Evolutionary conservation across 805 yeast species (phyloP), one percentile per base, ranked within the genome.

Genomic region (Brettanomyces anomalus): DNA sequence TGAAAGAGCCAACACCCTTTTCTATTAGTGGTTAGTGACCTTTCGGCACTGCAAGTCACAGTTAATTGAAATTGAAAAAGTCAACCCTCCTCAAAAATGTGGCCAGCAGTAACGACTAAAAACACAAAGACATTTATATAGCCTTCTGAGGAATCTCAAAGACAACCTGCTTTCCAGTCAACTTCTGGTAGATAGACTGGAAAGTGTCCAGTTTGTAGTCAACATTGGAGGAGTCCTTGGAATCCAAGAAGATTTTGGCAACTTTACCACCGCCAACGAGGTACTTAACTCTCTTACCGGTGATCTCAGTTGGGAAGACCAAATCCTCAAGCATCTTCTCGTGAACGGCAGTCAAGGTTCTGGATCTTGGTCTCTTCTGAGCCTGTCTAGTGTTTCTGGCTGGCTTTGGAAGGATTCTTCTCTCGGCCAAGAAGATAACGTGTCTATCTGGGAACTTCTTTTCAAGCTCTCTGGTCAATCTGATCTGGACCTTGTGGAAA

Each of bases 371-470:
- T 81, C 98, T 89, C 89, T 93, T 89, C 79, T 93, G 98, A 64
- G 71, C 74, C 72, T 82, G 85, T 80, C 88, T 86, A 51, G 96
- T 78, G 67, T 81, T 76, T 78, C 97, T 88, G 66, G 94, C 85
- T 71, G 97, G 97, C 81, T 87, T 90, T 77, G 97, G 96, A 69
- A 93, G 80, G 77, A 90, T 93, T 78, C 96, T 87, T 79, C 98
- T 87, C 81, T 90, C 97, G 68, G 97, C 97, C 69, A 90, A 82
- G 87, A 90, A 87, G 64, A 93, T 90, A 72, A 90, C 96, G 72
- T 93, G 97, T 73, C 95, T 86, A 81, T 90, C 98, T 70, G 97
- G 94, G 89, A 90, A 93, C 79, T 93, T 90, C 94, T 90, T 90
- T 79, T 90, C 98, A 71, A 90, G 85, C 80, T 90, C 98, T 77